Percentiles rank a stretch among this genome's conserved stretches.
Evolutionary conservation across 768 basidiomycete species (phyloP).

Genomic region (Thelephora aurantiotincta): DNA sequence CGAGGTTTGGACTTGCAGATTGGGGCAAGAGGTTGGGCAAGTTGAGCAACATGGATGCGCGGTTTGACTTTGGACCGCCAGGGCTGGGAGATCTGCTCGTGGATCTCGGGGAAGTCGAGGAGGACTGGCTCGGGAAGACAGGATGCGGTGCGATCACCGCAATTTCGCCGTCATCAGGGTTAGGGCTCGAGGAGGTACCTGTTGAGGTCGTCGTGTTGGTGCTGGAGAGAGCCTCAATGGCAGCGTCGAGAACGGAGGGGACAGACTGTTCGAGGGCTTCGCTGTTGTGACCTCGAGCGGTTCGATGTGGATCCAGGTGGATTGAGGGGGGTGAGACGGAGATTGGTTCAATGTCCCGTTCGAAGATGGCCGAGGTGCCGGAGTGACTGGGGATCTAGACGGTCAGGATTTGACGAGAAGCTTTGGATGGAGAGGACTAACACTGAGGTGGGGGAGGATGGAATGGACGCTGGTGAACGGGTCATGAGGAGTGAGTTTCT

Average conservation of each 20-base stretch:
- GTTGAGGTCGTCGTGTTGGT: constrained; percentile 1
- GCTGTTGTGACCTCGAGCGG: constrained; percentile 54
- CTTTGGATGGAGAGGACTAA: constrained; percentile 21
- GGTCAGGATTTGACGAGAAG: constrained; percentile 5
- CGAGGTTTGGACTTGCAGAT: constrained; percentile 7
- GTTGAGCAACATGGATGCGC: constrained; percentile 33
- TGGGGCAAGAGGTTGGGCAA: constrained; percentile 24
- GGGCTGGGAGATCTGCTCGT: constrained; percentile 7
- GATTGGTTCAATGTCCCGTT: constrained; percentile 76
- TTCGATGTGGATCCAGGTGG: constrained; percentile 51
- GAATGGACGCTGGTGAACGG: constrained; percentile 59
- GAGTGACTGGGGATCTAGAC: constrained; percentile 32
- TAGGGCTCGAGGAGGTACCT: constrained; percentile 1
- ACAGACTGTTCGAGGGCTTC: constrained; percentile 69
- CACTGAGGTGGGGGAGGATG: constrained; percentile 71
- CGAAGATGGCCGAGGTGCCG: constrained; percentile 82
- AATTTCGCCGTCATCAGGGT: constrained; percentile 39
- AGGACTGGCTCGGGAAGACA: constrained; percentile 13
- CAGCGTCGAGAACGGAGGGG: constrained; percentile 75
- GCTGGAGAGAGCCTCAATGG: constrained; percentile 54
- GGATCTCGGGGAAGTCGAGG: constrained; percentile 12
- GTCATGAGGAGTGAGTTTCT: constrained; percentile 10
- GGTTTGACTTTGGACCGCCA: constrained; percentile 16
- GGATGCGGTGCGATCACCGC: constrained; percentile 44
- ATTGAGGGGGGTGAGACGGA: constrained; percentile 23